Evolutionary conservation across 129 eudicot species (phyloP), one percentile per base, ranked within the genome.

Genomic region (Centrapalus pauciflorus): DNA sequence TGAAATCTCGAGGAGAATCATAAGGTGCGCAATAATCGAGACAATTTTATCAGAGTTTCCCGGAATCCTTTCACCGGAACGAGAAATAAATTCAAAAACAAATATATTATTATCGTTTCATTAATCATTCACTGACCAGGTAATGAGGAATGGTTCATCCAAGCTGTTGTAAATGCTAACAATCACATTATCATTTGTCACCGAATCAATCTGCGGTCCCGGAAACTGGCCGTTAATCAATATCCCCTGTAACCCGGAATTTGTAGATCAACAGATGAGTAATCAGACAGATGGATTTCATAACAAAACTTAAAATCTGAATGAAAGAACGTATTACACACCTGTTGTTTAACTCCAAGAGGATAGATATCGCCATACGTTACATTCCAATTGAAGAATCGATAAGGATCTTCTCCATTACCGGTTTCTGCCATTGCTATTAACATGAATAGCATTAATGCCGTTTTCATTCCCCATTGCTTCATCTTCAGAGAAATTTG

Each of bases 291-390:
- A n/a, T n/a, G n/a, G n/a, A n/a, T n/a, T n/a, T n/a, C n/a, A n/a
- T 4, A 26, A 55, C 11, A 23, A 4, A 27, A 62, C 3, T 33
- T 6, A 1, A 16, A 59, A 63, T 20, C 13, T 6, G 17, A 62
- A 62, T 19, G 50, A 41, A 41, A 6, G 11, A 38, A 19, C 24
- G 30, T 23, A 17, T 29, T 5, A 41, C n/a, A 17, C 48, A 79
- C 92, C 87, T 79, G 85, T 43, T 85, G 92, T 51, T 79, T 82
- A 27, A 82, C 83, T 46, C 92, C 92, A 51, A 85, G 87, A 32
- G 92, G 92, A 45, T 79, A 82, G 24, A 85, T 85, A 33, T 85
- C 92, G 70, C 92, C 92, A 66, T 79, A 85, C 64, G 92, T 79
- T n/a, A 85, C 77, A 71, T 85, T 85, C 92, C 92, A 85, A 14